Evolutionary conservation across 1,284 basidiomycete species (phyloP).

Genomic region (Tylopilus sp.): DNA sequence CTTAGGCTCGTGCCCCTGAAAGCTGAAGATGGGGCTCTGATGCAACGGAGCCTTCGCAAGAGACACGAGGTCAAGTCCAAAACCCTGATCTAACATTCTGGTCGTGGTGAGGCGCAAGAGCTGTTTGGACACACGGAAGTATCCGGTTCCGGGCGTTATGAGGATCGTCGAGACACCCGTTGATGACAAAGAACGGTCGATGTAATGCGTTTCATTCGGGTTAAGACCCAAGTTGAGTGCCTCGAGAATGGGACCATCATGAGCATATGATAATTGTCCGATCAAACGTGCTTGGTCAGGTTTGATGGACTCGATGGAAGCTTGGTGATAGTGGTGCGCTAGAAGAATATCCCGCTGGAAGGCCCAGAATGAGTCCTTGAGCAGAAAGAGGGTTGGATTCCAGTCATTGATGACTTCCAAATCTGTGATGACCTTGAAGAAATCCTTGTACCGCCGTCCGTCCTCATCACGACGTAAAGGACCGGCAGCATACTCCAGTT

Average conservation of each 20-base stretch:
- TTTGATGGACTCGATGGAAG: conserved; percentile 42
- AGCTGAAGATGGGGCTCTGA: conserved; percentile 86
- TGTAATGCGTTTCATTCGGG: conserved; percentile 92
- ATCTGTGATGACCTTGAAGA: conserved; percentile 93
- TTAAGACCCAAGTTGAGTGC: conserved; percentile 92
- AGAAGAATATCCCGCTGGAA: conserved; percentile 87
- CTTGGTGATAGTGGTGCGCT: conserved; percentile 79
- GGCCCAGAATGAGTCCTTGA: conserved; percentile 86
- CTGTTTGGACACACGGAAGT: conserved; percentile 89
- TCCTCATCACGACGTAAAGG: conserved; percentile 72
- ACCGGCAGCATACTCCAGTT: conserved; percentile 74
- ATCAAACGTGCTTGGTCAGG: conserved; percentile 66
- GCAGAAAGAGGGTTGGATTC: conserved; percentile 78
- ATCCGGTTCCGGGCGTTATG: conserved; percentile 92
- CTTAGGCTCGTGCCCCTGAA: conserved; percentile 55
- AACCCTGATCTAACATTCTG: conserved; percentile 93
- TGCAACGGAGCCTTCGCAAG: conserved; percentile 93
- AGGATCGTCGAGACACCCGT: conserved; percentile 86
- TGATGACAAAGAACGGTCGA: conserved; percentile 92
- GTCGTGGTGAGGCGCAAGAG: conserved; percentile 91
- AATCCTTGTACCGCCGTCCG: conserved; percentile 89
- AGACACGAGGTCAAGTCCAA: conserved; percentile 86
- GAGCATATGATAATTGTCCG: conserved; percentile 80
- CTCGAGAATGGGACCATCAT: conserved; percentile 94
- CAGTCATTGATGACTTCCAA: conserved; percentile 86